Evolutionary conservation across 2,329 filamentous ascomycete species (phyloP), one percentile per base, ranked within the genome.

Genomic region (Aspergillus sp.): DNA sequence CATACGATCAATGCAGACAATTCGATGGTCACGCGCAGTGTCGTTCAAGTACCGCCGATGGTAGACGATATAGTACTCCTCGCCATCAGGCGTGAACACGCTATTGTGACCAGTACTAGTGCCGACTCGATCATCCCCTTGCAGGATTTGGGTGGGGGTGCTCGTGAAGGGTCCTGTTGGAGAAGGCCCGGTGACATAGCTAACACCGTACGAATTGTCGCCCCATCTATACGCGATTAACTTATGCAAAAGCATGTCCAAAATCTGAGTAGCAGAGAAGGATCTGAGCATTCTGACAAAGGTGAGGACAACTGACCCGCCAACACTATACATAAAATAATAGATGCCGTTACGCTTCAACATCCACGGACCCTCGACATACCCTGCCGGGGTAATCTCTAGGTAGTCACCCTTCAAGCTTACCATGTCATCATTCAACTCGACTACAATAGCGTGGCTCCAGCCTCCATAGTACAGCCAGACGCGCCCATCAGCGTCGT

Each of bases 1-100:
- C 72, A 82, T 78, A 15, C 78, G 74, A 63, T 82, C 80, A 51
- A 81, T 80, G 34, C 78, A 78, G 3, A 78, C 66, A 15, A 77
- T 74, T 3, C 80, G 77, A 64, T 82, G 77, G 58, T 82, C 79
- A 34, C 74, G 75, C 54, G 75, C 73, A 1, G 71, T 75, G 47
- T 80, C 77, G 58, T 75, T 74, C 3, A 80, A 71, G 7, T 75
- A 76, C 1, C 77, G 74, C 1, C 79, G 79, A 62, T 81, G 80
- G 55, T 80, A 80, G 13, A 78, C 72, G 27, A 80, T 78, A 54
- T 79, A 79, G 64, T 75, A 79, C 15, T 77, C 73, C 17, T 77
- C 66, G 0, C 75, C 63, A 46, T 65, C 74, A 2, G 78, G 65
- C 12, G 73, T 67, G 41, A 80, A 70, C 2, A 79, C 74, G 15